Base-by-base conservation (phyloP, 805 yeast species). In the Kluyveromyces wickerhamii region DNA sequence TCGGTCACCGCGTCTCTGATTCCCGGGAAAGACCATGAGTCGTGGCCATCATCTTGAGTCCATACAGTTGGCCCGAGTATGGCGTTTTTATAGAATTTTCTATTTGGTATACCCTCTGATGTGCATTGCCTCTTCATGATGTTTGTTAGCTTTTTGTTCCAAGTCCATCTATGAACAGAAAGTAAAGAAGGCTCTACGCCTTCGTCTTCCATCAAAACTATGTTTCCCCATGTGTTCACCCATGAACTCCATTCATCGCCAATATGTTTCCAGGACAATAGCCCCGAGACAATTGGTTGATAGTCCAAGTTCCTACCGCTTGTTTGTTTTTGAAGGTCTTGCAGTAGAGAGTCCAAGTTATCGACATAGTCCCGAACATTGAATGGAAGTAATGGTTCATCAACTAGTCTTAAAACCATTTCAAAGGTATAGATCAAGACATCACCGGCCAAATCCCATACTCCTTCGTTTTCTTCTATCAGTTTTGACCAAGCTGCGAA, bases 381-480 rank as follows among this genome's bases (percentile, higher is more conserved):
- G 44, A 69, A 80, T 2, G 95, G 95, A 12, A 88, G 63, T 26
- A 85, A 55, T 1, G 96, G 94, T 26, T 69, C 71, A 45, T 87
- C 95, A 0, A 77, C 71, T n/a, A 81, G 49, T 30, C 71, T 67
- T n/a, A 86, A 49, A 0, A 71, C 58, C 3, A 78, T 42, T 29
- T 68, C 62, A 4, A 82, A 65, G 1, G 80, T 48, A 15, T 81
- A 50, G 36, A 76, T 71, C 3, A 77, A 71, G 40, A 86, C 48
- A 12, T 74, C 69, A 7, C 60, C 50, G 48, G 79, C 86, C 33
- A 69, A 65, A 12, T 59, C 51, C 71, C 79, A 74, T 12, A 21
- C 11, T 11, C 62, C 65, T 1, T 75, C 67, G 45, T 81, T 89
- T 24, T 77, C 64, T 20, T 63, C 52, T 2, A 53, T 44, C 15